Evolutionary conservation across 2,329 filamentous ascomycete genomes (phyloP), one percentile per base, ranked within the genome.

Genomic region (Botrytis fabae): DNA sequence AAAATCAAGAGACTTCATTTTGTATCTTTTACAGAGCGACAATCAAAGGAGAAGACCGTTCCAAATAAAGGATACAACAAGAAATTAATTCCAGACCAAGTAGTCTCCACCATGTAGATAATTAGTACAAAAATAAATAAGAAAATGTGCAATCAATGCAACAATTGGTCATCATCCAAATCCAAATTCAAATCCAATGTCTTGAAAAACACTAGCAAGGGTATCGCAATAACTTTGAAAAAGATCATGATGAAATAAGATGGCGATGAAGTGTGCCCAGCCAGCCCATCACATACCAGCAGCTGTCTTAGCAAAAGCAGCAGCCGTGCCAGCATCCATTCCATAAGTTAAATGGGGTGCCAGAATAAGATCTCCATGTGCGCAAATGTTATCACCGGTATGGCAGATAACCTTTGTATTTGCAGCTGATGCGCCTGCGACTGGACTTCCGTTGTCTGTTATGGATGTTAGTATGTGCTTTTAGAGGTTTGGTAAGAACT

Each of bases 351-450:
- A 65, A 76, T 80, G 78, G 9, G 60, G 57, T 25, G 61, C 14
- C 2, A 46, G 44, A 25, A 79, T 73, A 16, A 40, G 20, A 59
- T 75, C 62, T 12, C 76, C 75, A 2, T 78, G 77, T 10, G 71
- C 72, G 71, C 78, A 79, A 42, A 79, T 78, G 51, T 77, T 72
- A 73, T 79, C 78, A 1, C 71, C 72, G 2, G 63, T 35, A 73
- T 78, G 75, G 65, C 76, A 79, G 35, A 79, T 69, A 28, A 74
- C 77, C 62, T 76, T 63, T 18, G 78, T 75, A 64, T 73, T 78
- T 18, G 42, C 62, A 10, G 71, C 59, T 57, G 75, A 73, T 10
- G 77, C 72, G 3, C 75, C 75, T 16, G 69, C 60, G 10, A 79
- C 60, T 10, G 73, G 73, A 0, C 74, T 76, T 44, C 78, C 77